phyloP scores from a whole-genome alignment of 1,139 yeast species.

The Arxiozyma heterogenica region DNA sequence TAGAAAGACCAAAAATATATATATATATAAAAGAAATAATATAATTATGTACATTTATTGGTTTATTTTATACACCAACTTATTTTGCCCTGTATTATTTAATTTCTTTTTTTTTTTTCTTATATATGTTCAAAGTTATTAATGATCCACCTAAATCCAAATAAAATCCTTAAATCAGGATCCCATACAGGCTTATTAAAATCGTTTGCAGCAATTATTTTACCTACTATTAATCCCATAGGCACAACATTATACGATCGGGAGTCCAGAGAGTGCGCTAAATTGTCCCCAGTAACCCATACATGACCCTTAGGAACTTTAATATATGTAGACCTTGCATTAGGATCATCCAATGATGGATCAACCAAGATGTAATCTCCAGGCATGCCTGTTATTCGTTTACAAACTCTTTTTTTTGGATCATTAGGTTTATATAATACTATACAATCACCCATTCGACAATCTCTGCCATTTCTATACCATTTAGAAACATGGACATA shows the following conservation, averaged over 20 bases:
- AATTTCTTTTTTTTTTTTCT: not conserved
- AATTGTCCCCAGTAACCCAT: conserved; percentile 94
- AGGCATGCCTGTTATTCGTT: conserved; percentile 91
- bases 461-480: conserved; percentile 37
- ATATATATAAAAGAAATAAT: not conserved
- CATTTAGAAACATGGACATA: conserved; percentile 72
- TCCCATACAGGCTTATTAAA: conserved; percentile 32
- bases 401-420: conserved; percentile 78
- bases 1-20: not conserved
- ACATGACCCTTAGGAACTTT: conserved; percentile 83
- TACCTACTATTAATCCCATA: conserved; percentile 78
- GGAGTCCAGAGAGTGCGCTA: conserved; percentile 83
- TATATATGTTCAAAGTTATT: conserved; percentile 29
- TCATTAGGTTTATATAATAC: conserved; percentile 88
- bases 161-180: conserved; percentile 13
- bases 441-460: conserved; percentile 76
- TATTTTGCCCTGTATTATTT: not conserved
- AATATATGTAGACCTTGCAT: conserved; percentile 47
- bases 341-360: conserved; percentile 45
- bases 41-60: not conserved
- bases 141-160: conserved; percentile 45
- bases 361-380: conserved; percentile 79
- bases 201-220: conserved; percentile 58
- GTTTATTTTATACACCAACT: not conserved
- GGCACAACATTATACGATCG: conserved; percentile 84